Evolutionary conservation across 139 green algal genomes (phyloP), one percentile per base, ranked within the genome.

Genomic region (Chlamydomonas schloesseri): DNA sequence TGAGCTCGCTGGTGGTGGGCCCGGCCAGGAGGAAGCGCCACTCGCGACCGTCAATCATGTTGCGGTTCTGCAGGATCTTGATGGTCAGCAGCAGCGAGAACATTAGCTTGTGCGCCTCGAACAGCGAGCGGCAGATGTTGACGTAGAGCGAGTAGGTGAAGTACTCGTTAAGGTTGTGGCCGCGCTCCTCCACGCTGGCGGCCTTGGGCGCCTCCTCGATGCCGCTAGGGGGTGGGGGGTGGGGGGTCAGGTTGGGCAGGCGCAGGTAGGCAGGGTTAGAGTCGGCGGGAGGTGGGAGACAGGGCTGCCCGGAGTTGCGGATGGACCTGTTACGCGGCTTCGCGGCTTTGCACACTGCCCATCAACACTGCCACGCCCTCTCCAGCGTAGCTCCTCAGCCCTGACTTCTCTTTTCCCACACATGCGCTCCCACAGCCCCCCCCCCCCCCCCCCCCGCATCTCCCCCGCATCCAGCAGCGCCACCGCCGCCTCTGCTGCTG

Each of bases 71-170:
- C 65, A 90, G 75, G 74, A 95, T 93, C 89, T 94, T 94, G 85
- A 95, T 89, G 15, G 90, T 71, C 28, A 97, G 94, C 89, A 96
- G 85, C 76, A 97, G 89, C 26, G 76, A 91, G 86, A 97, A 94
- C 88, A 96, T 94, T 68, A 97, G 94, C 93, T 97, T 97, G 91
- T 97, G 93, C 31, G 83, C 82, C 90, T 96, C 94, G 84, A 97
- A 96, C 71, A 97, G 92, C 31, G 91, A 95, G 50, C 94, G 90
- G 90, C 95, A 97, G 57, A 97, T 87, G 88, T 96, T 97, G 86
- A 95, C 88, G 87, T 97, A 98, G 36, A 98, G 89, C 17, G 77
- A 90, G 86, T 94, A 95, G 31, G 94, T 98, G 93, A 97, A 97
- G 85, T 92, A 87, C 42, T 94, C 90, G 90, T 98, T 97, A 34